These are phyloP conservation scores for Aspergillus fischeri DNA, from an alignment of 2,329 filamentous ascomycete species.

Conservation along the genomic window DNA sequence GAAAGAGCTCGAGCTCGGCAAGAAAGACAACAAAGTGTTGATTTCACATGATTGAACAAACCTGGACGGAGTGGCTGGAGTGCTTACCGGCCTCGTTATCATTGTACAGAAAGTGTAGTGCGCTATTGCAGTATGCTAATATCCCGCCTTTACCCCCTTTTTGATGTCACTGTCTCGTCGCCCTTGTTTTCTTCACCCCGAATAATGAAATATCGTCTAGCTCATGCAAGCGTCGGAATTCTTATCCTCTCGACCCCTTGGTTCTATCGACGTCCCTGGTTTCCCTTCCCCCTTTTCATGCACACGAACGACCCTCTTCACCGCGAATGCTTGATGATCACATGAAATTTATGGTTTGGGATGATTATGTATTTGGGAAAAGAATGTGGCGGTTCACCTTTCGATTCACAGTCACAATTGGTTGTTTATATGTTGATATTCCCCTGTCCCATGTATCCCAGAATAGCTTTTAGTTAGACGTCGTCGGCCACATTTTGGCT, in stretches of 20 bases:
- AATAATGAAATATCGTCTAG: neutral
- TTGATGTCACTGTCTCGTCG: neutral
- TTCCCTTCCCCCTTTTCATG: too few relatives aligned
- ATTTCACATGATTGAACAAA: slow-evolving; percentile 41
- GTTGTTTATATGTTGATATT: neutral
- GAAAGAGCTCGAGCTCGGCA: slow-evolving; percentile 47
- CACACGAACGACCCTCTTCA: neutral
- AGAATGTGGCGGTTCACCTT: neutral
- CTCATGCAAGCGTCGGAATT: neutral
- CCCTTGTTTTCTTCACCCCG: neutral
- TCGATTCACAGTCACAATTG: neutral
- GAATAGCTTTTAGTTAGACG: neutral
- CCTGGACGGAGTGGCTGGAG: neutral
- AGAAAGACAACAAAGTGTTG: slow-evolving; percentile 45
- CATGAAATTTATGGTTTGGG: neutral
- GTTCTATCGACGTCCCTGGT: neutral
- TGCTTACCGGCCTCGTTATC: neutral
- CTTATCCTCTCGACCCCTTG: neutral
- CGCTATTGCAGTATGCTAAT: neutral
- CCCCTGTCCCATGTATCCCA: neutral
- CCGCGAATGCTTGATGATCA: neutral
- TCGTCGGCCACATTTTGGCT: neutral
- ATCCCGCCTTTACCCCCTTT: neutral
- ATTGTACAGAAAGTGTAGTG: neutral
- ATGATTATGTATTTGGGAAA: neutral